Percentiles rank a stretch among this genome's conserved stretches.
These are phyloP conservation scores for Begonia masoniana DNA, from an alignment of 306 rosid genomes.

Conservation along the genomic window DNA sequence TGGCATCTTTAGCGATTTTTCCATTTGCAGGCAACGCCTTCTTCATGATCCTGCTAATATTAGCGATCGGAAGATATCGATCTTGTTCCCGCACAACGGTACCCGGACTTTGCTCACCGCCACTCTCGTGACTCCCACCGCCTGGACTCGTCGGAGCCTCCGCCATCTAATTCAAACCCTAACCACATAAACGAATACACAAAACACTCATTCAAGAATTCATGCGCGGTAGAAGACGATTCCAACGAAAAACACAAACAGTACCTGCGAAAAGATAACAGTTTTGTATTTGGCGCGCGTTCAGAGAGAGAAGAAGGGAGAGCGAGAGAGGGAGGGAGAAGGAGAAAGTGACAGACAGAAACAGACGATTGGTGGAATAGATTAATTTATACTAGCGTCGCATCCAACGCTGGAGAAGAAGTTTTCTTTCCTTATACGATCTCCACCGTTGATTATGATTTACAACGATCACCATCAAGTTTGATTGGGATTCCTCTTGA, in stretches of 20 bases:
- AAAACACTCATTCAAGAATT: not conserved
- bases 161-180: slow-evolving; percentile 38
- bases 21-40: slow-evolving; percentile 75
- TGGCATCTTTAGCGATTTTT: slow-evolving; percentile 85
- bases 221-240: not conserved
- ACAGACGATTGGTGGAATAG: slow-evolving; percentile 8
- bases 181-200: not conserved
- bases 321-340: not conserved
- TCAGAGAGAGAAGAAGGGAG: slow-evolving; percentile 5
- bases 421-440: no score
- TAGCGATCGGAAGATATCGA: slow-evolving; percentile 73
- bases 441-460: no score
- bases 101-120: slow-evolving; percentile 69
- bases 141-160: slow-evolving; percentile 63
- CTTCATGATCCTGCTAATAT: slow-evolving; percentile 91
- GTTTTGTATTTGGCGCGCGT: slow-evolving; percentile 38
- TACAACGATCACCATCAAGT: no score
- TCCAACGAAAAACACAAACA: not conserved
- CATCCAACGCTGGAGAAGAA: slow-evolving; percentile 39
- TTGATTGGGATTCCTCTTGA: no score
- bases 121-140: slow-evolving; percentile 67
- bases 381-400: not conserved
- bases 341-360: no score
- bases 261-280: not conserved
- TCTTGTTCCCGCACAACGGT: slow-evolving; percentile 57